Evolutionary conservation across 2,329 filamentous ascomycete species (phyloP), one percentile per base, ranked within the genome.

Genomic region (Neopestalotiopsis sp.): DNA sequence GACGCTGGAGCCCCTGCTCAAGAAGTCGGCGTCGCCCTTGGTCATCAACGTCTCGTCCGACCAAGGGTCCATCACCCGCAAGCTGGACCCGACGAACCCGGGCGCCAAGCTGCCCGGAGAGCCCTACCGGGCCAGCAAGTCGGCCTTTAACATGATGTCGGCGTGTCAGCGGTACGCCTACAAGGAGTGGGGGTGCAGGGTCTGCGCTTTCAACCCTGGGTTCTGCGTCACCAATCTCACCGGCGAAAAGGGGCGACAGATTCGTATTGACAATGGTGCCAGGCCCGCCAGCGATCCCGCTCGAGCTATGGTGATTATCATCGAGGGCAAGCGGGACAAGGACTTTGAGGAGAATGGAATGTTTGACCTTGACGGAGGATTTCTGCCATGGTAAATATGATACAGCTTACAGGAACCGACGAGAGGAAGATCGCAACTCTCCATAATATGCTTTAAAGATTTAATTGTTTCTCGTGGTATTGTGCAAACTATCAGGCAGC

Each of bases 61-160:
- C 5, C 77, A 82, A 72, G 81, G 79, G 1, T 81, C 79, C 12
- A 63, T 84, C 2, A 66, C 72, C 0, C 65, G 73, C 14, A 69
- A 78, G 0, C 70, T 73, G 1, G 78, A 83, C 66, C 73, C 75
- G 63, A 71, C 67, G 0, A 78, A 71, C 0, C 28, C 67, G 0
- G 77, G 67, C 10, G 79, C 80, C 61, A 67, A 64, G 1, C 69
- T 72, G 17, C 76, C 78, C 4, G 78, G 74, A 58, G 79, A 77
- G 42, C 73, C 75, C 1, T 85, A 85, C 66, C 74, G 80, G 12
- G 71, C 75, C 5, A 83, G 80, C 73, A 85, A 85, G 70, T 80
- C 82, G 1, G 83, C 82, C 0, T 40, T 84, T 6, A 82, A 84
- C 40, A 82, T 83, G 78, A 71, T 85, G 4, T 74, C 73, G 0